Conservation (phyloP, 2,329 filamentous ascomycete genomes). For the Dothistroma septosporum region DNA sequence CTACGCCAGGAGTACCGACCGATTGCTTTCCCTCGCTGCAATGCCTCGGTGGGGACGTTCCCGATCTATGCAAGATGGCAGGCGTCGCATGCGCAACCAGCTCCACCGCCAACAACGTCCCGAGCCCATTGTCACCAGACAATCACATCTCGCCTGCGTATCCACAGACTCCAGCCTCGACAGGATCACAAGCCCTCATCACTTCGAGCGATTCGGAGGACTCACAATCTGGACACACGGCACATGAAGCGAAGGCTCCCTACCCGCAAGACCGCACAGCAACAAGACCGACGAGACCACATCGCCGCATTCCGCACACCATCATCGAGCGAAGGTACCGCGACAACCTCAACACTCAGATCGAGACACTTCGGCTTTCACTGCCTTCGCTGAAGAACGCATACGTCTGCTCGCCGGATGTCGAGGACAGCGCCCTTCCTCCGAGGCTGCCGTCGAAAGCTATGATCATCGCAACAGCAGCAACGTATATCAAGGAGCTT, state of each 20-base stretch:
- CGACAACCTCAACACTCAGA: constrained; percentile 45
- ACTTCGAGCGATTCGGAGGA: constrained; percentile 21
- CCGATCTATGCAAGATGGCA: constrained; percentile 20
- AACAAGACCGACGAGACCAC: constrained; percentile 17
- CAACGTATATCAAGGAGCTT: constrained; percentile 45
- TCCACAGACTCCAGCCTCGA: constrained; percentile 9
- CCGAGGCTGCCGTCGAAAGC: constrained; percentile 42
- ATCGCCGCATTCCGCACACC: constrained; percentile 37
- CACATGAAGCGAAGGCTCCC: not conserved
- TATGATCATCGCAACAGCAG: constrained; percentile 45
- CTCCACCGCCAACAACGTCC: not conserved
- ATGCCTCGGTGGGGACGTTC: constrained; percentile 21
- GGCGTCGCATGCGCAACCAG: constrained; percentile 19
- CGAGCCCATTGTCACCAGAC: constrained; percentile 9
- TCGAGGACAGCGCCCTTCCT: constrained; percentile 42
- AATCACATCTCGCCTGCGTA: constrained; percentile 15
- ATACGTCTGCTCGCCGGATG: constrained; percentile 38
- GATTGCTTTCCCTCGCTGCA: constrained; percentile 22
- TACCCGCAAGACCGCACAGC: not conserved
- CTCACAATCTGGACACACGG: constrained; percentile 10
- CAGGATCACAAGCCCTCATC: constrained; percentile 13
- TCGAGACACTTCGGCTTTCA: constrained; percentile 40
- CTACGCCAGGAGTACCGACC: constrained; percentile 11
- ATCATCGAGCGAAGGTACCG: constrained; percentile 47
- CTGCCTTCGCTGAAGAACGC: constrained; percentile 41